Evolutionary conservation across 495 filamentous ascomycete species (phyloP).

Genomic region (Aspergillus avenaceus): DNA sequence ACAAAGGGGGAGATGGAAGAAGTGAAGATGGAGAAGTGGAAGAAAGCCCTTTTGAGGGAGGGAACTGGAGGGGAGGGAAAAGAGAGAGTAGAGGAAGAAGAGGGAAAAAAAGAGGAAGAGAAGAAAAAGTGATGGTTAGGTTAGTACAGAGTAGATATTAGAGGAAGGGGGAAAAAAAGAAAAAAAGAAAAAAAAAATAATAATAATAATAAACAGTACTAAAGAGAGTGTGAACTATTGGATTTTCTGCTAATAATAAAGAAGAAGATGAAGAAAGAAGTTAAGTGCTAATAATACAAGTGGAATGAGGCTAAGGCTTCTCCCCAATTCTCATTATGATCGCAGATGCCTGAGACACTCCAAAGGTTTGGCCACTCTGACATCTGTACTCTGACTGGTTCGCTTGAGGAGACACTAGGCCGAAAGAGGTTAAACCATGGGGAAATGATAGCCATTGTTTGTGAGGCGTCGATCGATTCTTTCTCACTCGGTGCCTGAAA

Average conservation of each 20-base stretch:
- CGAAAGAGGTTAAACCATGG: constrained; percentile 2
- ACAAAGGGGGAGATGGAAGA: constrained; percentile 20
- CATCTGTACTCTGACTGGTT: background rate
- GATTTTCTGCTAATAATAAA: background rate
- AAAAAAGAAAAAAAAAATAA: constrained; percentile 7
- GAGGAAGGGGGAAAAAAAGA: constrained; percentile 27
- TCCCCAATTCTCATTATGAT: background rate
- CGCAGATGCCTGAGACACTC: background rate
- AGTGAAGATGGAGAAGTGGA: constrained; percentile 21
- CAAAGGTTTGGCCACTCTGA: background rate
- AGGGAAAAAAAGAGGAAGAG: constrained; percentile 18
- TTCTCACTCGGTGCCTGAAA: constrained; percentile 10
- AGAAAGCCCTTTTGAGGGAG: constrained; percentile 11
- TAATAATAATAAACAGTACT: no score
- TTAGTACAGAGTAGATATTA: constrained; percentile 27
- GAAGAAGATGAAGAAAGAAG: background rate
- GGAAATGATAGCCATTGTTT: constrained; percentile 7
- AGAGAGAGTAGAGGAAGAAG: constrained; percentile 22
- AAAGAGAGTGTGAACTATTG: no score
- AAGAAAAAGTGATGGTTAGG: constrained; percentile 14
- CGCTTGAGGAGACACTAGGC: background rate
- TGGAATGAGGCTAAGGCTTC: no score
- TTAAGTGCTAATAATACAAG: background rate
- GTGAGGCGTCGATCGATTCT: background rate
- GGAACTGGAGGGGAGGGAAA: constrained; percentile 9